Conservation (phyloP, 208 protist genomes). For the Porcisia hertigi region DNA sequence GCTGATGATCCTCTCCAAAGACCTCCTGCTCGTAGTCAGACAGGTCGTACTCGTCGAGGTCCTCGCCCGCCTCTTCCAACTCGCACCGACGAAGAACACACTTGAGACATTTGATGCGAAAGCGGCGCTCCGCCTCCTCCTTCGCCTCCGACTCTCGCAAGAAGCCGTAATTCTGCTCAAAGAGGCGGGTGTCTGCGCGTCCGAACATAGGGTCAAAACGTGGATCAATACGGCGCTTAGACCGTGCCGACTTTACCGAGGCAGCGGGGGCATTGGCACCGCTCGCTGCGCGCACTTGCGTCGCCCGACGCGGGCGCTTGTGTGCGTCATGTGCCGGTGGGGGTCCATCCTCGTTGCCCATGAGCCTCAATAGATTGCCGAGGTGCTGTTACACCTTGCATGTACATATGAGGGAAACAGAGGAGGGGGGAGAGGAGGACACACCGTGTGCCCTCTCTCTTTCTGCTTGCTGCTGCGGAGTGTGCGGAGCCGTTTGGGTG, state of each 20-base stretch:
- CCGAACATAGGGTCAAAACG: conserved; percentile 80
- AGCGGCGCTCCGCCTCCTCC: conserved; percentile 67
- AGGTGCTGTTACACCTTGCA: background rate
- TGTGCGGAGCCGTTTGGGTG: too few species aligned
- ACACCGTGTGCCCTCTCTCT: background rate
- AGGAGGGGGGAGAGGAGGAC: conserved; percentile 6
- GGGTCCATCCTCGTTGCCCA: conserved; percentile 62
- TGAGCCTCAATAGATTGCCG: background rate
- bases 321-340: conserved; percentile 74
- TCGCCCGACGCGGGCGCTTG: conserved; percentile 31
- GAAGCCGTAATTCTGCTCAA: conserved; percentile 84
- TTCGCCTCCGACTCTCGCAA: conserved; percentile 68
- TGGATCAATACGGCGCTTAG: conserved; percentile 51
- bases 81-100: conserved; percentile 67
- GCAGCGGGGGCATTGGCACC: background rate
- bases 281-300: background rate
- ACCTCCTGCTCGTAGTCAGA: conserved; percentile 78
- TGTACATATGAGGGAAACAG: background rate
- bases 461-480: too few species aligned
- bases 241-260: background rate
- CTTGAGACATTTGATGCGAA: conserved; percentile 71
- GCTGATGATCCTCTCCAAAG: conserved; percentile 70
- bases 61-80: conserved; percentile 67
- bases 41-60: conserved; percentile 81
- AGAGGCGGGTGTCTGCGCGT: conserved; percentile 44